These are phyloP conservation scores for Metschnikowia santaceciliae DNA, from an alignment of 805 yeast species.

Conservation along the genomic window DNA sequence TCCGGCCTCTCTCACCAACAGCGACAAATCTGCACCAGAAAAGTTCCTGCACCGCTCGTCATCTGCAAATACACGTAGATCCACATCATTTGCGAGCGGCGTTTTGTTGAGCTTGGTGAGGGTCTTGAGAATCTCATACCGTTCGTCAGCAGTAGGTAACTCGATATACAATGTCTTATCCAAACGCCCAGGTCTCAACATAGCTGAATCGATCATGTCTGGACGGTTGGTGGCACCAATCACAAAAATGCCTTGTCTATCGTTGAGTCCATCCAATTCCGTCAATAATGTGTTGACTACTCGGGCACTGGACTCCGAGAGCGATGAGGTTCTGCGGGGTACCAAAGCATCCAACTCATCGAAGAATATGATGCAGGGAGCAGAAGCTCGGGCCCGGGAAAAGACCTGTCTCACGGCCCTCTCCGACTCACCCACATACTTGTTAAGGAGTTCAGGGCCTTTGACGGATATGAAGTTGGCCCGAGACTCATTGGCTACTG, in stretches of 20 bases:
- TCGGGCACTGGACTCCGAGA: slow-evolving; percentile 85
- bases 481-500: slow-evolving; percentile 95
- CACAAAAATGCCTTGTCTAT: slow-evolving; percentile 88
- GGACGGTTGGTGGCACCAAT: slow-evolving; percentile 97
- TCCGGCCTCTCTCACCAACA: slow-evolving; percentile 91
- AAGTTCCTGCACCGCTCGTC: slow-evolving; percentile 84
- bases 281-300: slow-evolving; percentile 94
- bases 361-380: slow-evolving; percentile 91
- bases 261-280: slow-evolving; percentile 91
- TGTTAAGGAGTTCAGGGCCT: slow-evolving; percentile 92
- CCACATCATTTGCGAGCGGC: slow-evolving; percentile 64
- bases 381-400: slow-evolving; percentile 85
- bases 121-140: slow-evolving; percentile 78
- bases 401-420: slow-evolving; percentile 92
- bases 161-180: slow-evolving; percentile 92
- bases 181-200: slow-evolving; percentile 94
- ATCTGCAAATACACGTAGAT: slow-evolving; percentile 57
- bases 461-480: slow-evolving; percentile 95
- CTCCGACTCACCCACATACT: slow-evolving; percentile 95
- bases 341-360: slow-evolving; percentile 96
- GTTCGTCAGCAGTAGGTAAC: slow-evolving; percentile 73
- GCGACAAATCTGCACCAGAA: slow-evolving; percentile 94
- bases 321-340: slow-evolving; percentile 84
- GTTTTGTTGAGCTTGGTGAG: slow-evolving; percentile 68
- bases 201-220: slow-evolving; percentile 97